A percentile compares a stretch with the other conserved stretches of the same genome.
phyloP scores from a whole-genome alignment of 768 basidiomycete genomes.

The Mycena albidolilacea region DNA sequence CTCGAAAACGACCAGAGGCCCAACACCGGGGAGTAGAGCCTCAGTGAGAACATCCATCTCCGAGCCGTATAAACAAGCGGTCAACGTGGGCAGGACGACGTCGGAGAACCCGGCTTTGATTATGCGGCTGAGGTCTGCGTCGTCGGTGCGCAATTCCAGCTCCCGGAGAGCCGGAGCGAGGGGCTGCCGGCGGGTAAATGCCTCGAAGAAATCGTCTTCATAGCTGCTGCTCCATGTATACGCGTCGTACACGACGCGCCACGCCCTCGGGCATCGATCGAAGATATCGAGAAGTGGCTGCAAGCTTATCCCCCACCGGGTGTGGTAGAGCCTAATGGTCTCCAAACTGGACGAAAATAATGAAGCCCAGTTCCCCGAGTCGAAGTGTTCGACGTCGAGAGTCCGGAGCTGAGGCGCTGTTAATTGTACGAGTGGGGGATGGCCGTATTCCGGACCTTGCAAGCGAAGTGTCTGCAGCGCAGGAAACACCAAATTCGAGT shows the following conservation, averaged over 20 bases:
- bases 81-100: constrained; percentile 1
- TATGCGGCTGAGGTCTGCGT: not conserved
- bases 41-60: not conserved
- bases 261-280: not conserved
- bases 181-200: not conserved
- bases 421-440: not conserved
- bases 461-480: constrained; percentile 1
- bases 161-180: constrained; percentile 15
- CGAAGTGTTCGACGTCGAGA: not conserved
- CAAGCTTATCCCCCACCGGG: not conserved
- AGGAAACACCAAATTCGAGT: constrained; percentile 6
- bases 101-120: constrained; percentile 5
- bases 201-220: not conserved
- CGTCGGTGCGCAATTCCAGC: not conserved
- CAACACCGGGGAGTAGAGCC: not conserved
- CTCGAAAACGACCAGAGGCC: constrained; percentile 5
- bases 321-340: not conserved
- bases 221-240: not conserved
- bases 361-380: not conserved
- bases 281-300: not conserved
- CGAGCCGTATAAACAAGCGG: not conserved
- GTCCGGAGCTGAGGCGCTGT: constrained; percentile 5
- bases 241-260: not conserved
- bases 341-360: constrained; percentile 12
- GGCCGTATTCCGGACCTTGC: not conserved